Percentiles rank a stretch among this genome's conserved stretches.
These are phyloP conservation scores for Aristolochia fimbriata DNA, from an alignment of 164 flowering plant genomes.

Conservation along the genomic window DNA sequence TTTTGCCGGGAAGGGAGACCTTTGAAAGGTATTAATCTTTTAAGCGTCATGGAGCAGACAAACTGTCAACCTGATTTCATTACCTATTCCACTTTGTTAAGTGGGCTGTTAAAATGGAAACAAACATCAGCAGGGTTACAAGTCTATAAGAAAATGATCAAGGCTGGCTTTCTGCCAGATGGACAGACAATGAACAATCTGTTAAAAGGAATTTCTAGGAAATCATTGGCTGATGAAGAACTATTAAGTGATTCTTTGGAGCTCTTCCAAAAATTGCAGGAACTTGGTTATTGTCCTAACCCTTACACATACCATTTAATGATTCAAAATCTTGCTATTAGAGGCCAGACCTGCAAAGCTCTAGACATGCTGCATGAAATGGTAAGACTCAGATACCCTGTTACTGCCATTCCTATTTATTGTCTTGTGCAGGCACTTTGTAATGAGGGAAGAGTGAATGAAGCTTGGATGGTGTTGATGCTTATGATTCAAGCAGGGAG, in stretches of 20 bases:
- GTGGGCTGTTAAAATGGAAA: conserved; percentile 71
- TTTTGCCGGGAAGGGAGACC: conserved; percentile 73
- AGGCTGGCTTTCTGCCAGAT: conserved; percentile 35
- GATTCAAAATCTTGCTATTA: conserved; percentile 39
- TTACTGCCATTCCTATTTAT: conserved; percentile 34
- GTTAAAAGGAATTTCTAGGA: conserved; percentile 51
- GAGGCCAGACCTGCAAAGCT: conserved; percentile 34
- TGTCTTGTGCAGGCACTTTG: conserved; percentile 47
- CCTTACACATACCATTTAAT: conserved; percentile 30
- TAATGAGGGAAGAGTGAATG: conserved; percentile 29
- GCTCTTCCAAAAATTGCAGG: conserved; percentile 43
- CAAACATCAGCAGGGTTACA: conserved; percentile 25
- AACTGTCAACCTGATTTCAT: conserved; percentile 56
- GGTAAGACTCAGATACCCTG: conserved; percentile 31
- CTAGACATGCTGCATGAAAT: conserved; percentile 31
- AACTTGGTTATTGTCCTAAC: conserved; percentile 15
- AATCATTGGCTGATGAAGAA: conserved; percentile 34
- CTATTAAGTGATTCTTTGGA: conserved; percentile 31
- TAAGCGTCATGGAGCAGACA: conserved; percentile 49
- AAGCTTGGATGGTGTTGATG: conserved; percentile 38
- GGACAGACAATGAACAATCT: conserved; percentile 48
- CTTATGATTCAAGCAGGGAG: conserved; percentile 21
- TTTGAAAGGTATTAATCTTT: conserved; percentile 39
- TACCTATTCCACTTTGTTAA: conserved; percentile 60
- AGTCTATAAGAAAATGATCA: conserved; percentile 51